Evolutionary conservation across 2,329 filamentous ascomycete species (phyloP).

Genomic region (Gnomoniopsis sp.): DNA sequence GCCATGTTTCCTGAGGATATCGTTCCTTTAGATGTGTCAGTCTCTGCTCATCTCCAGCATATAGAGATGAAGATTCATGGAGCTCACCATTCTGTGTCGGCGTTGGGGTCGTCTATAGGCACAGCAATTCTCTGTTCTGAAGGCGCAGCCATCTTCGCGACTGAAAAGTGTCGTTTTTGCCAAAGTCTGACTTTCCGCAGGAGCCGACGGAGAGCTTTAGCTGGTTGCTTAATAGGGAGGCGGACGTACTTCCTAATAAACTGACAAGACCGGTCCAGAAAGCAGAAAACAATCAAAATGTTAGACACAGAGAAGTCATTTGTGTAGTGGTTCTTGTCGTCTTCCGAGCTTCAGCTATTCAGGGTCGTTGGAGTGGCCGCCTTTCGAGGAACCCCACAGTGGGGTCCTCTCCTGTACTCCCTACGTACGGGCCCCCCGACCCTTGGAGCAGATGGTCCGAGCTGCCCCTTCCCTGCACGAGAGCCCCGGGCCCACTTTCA

Average conservation of each 20-base stretch:
- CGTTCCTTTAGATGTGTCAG: conserved; percentile 68
- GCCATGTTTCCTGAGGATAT: conserved; percentile 94
- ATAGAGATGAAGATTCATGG: background rate
- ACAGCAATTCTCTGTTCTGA: conserved; percentile 67
- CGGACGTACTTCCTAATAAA: background rate
- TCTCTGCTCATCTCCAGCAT: background rate
- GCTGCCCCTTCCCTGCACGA: background rate
- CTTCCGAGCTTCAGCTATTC: background rate
- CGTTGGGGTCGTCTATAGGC: conserved; percentile 90
- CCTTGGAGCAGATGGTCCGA: background rate
- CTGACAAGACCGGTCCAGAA: background rate
- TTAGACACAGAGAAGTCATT: too few species aligned
- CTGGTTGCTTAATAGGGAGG: background rate
- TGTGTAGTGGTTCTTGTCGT: too few species aligned
- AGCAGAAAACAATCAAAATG: background rate
- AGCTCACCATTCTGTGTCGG: conserved; percentile 90
- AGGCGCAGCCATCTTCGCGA: conserved; percentile 54
- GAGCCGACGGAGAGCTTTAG: background rate
- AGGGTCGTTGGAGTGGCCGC: background rate
- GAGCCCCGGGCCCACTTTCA: background rate
- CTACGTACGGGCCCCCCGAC: too few species aligned
- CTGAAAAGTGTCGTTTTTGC: background rate
- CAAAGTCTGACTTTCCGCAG: background rate
- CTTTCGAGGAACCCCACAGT: conserved; percentile 7
- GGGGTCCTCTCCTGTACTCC: background rate